Evolutionary conservation across 1,284 basidiomycete species (phyloP), one percentile per base, ranked within the genome.

Genomic region (Tylopilus orsonianus): DNA sequence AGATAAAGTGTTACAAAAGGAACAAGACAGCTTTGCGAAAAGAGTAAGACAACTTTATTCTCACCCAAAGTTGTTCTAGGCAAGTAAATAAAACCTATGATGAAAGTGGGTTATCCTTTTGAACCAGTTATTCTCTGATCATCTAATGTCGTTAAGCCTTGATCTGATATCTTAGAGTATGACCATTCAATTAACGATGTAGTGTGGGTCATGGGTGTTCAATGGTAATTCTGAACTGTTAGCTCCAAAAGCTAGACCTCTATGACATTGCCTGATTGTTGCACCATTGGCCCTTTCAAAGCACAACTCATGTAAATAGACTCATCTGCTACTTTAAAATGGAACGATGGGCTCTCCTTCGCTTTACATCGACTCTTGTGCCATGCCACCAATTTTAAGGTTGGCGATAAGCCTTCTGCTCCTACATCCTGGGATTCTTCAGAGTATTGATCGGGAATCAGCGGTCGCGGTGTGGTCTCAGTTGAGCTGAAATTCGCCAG

Each of bases 61-160:
- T 26, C 26, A 5, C 5, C 26, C 26, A 18, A 61, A 18, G 60
- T 68, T 5, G n/a, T n/a, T n/a, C n/a, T n/a, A n/a, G n/a, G n/a
- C n/a, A n/a, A n/a, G n/a, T n/a, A n/a, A n/a, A n/a, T n/a, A n/a
- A n/a, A n/a, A n/a, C n/a, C n/a, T n/a, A n/a, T n/a, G n/a, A n/a
- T n/a, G n/a, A n/a, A n/a, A n/a, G n/a, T n/a, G n/a, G n/a, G n/a
- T n/a, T n/a, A n/a, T n/a, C n/a, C n/a, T n/a, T n/a, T n/a, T n/a
- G n/a, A n/a, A n/a, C n/a, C n/a, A n/a, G n/a, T n/a, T n/a, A n/a
- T n/a, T n/a, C n/a, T n/a, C n/a, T n/a, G n/a, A n/a, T n/a, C n/a
- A n/a, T n/a, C n/a, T n/a, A n/a, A n/a, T n/a, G 65, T 19, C 50
- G 39, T 46, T 46, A 41, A 27, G 26, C 26, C 5, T 27, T 27